Percentiles rank a stretch among this genome's conserved stretches.
Evolutionary conservation across 164 flowering plant genomes (phyloP).

Genomic region (Chloranthus sessilifolius): DNA sequence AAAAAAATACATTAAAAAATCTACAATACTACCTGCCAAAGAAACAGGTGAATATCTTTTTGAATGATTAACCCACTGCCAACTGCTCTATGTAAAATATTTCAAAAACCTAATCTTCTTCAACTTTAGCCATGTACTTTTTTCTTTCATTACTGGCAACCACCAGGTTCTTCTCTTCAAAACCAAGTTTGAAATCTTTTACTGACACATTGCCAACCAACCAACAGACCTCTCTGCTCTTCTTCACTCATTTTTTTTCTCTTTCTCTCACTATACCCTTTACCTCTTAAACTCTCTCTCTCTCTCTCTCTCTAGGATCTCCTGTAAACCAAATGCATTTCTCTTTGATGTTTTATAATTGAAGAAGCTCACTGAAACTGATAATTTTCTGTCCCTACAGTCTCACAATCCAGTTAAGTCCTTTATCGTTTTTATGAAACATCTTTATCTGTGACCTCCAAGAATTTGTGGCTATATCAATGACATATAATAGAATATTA

Average conservation of each 20-base stretch:
- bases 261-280: conserved; percentile 42
- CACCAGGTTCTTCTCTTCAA: conserved; percentile 69
- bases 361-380: no score
- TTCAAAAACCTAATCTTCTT: conserved; percentile 40
- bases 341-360: no score
- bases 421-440: no score
- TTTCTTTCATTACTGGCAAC: not conserved
- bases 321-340: conserved; percentile 14
- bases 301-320: conserved; percentile 18
- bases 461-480: no score
- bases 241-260: conserved; percentile 61
- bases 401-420: no score
- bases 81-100: conserved; percentile 69
- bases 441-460: no score
- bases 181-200: conserved; percentile 53
- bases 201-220: conserved; percentile 93
- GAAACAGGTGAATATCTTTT: conserved; percentile 39
- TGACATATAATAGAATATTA: no score
- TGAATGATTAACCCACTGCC: conserved; percentile 67
- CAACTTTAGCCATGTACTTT: not conserved
- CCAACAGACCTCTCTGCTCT: conserved; percentile 61
- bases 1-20: conserved; percentile 11
- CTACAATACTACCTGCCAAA: conserved; percentile 48
- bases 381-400: no score
- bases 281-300: not conserved